phyloP scores from a whole-genome alignment of 2,329 filamentous ascomycete genomes.

The Aspergillus fischeri region DNA sequence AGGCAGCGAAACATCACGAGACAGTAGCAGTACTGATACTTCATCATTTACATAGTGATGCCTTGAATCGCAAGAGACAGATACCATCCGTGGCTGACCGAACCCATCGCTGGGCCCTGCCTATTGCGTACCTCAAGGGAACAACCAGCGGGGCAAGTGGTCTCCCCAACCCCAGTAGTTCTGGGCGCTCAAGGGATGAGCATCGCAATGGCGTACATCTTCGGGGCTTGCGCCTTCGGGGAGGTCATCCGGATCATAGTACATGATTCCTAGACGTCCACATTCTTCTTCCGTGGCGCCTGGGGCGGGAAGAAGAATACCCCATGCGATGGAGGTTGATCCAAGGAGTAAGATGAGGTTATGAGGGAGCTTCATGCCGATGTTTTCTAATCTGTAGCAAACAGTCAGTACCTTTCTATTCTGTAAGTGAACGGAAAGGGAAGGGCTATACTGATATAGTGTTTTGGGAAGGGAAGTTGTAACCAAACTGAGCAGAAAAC shows the following conservation, averaged over 20 bases:
- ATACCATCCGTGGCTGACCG: too few species aligned
- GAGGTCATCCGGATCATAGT: conserved; percentile 1
- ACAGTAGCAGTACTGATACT: too few species aligned
- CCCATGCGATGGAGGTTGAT: not conserved
- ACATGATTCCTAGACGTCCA: conserved; percentile 1
- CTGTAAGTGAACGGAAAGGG: not conserved
- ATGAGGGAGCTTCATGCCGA: not conserved
- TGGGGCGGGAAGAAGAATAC: not conserved
- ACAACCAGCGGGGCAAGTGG: not conserved
- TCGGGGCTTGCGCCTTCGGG: conserved; percentile 1
- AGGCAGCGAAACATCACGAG: too few species aligned
- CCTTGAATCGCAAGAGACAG: too few species aligned
- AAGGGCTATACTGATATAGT: not conserved
- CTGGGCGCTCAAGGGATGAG: conserved; percentile 1
- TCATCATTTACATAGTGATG: too few species aligned
- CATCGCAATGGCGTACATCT: conserved; percentile 2
- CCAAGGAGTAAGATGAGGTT: not conserved
- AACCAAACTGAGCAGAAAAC: not conserved
- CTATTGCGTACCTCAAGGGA: not conserved
- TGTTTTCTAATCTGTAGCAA: not conserved
- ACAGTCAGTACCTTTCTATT: not conserved
- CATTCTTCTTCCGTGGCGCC: not conserved
- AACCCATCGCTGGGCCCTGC: too few species aligned
- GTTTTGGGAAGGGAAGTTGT: not conserved
- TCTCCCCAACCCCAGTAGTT: not conserved